Evolutionary conservation across 495 filamentous ascomycete genomes (phyloP), one percentile per base, ranked within the genome.

Genomic region (Stereocaulon alpinum): DNA sequence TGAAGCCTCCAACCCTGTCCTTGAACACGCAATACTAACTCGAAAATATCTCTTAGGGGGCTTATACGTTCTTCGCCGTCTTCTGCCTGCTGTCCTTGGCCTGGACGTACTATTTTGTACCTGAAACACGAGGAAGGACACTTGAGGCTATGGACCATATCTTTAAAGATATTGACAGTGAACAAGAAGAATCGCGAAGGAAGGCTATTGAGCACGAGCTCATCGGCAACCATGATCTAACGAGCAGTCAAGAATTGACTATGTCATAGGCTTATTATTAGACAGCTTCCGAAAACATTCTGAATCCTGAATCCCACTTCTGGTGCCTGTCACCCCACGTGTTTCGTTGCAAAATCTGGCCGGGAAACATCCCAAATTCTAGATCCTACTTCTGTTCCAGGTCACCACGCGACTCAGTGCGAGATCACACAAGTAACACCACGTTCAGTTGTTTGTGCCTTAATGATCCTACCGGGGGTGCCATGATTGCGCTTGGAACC

Each of bases 41-140:
- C 29, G 20, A 37, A 18, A 55, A 29, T 40, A 55, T 48, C 43
- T 42, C 6, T 11, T 37, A 37, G 34, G 34, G 52, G 40, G 50
- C 52, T 55, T 60, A 55, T 51, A 63, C 62, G 6, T 82, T 82
- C 66, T 82, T 82, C 63, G 80, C 77, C 9, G 72, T 77, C 17
- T 83, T 82, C 69, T 83, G 81, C 67, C 49, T 81, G 14, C 70
- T 82, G 4, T 71, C 77, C 4, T 69, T 76, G 17, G 56, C 80
- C 10, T 83, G 78, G 77, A 76, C 77, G 0, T 80, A 63, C 55
- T 75, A 76, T 61, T 78, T 81, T 56, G 75, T 83, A 0, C 80
- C 80, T 2, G 80, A 83, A 61, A 81, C 82, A 0, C 81, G 76
- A 58, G 82, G 81, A 0, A 72, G 50, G 22, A 55, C 58, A 15